Evolutionary conservation across 2,329 filamentous ascomycete species (phyloP), one percentile per base, ranked within the genome.

Genomic region (Apiospora rasikravindrae): DNA sequence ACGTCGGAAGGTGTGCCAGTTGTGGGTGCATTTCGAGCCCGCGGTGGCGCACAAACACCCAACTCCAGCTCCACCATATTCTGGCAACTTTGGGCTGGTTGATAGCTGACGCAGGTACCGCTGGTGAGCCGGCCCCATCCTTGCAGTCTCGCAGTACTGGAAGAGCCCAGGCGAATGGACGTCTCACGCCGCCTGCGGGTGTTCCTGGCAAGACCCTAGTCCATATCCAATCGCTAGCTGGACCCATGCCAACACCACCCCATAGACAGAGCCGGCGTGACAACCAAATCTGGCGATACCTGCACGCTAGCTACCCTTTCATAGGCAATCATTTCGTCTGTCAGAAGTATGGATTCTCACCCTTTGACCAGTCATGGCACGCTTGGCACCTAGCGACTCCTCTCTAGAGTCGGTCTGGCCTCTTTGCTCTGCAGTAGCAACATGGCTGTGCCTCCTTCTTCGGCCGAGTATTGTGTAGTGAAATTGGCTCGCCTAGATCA

Each of bases 261-360:
- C 53, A 37, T 61, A 61, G 53, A 19, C 53, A 11, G 53, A 22
- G 53, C 57, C 57, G 57, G 57, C 57, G 19, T 64, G 29, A 64
- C 33, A n/a, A 19, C 57, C 57, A 40, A 40, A 64, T 64, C 57
- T 64, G 57, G 57, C 57, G 57, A 64, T 64, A 64, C 29, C 33
- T 64, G 57, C 57, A 40, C 57, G 19, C 33, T 64, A 64, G 57
- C 57, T 16, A 40, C n/a, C 8, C 29, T 64, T 40, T 19, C 33
- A n/a, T 64, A 40, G 57, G 57, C 29, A 40, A 40, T 40, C 19
- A 40, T 64, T 40, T 64, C 57, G 57, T 22, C 22, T 40, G 33
- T n/a, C 53, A 64, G 26, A 26, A 61, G 53, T 64, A 19, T 22
- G 53, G 19, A 5, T 40, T 64, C 19, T 37, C 33, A 40, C 3